These are phyloP conservation scores for Coniella vitis DNA, from an alignment of 2,329 filamentous ascomycete genomes.

Conservation along the genomic window DNA sequence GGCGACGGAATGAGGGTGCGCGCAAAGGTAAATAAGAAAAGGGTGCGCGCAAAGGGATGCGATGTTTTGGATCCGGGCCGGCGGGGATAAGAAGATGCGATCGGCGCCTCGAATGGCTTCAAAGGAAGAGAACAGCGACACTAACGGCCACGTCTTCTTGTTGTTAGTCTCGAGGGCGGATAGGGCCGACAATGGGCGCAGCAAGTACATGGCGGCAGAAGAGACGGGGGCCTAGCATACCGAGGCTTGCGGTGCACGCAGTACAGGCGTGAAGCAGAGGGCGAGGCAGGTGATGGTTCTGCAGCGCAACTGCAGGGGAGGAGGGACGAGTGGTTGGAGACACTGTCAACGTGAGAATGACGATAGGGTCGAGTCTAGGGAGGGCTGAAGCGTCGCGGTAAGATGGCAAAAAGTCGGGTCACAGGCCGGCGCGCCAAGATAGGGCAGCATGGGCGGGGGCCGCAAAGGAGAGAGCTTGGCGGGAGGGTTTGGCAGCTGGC, in stretches of 20 bases:
- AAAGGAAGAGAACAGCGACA: neutral
- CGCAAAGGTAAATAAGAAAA: constrained; percentile 12
- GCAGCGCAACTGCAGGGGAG: too few species aligned
- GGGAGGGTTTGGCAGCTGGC: too few species aligned
- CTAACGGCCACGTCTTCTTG: neutral
- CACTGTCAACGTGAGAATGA: too few species aligned
- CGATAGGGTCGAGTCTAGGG: neutral
- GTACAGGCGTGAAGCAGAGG: neutral
- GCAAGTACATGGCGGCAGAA: too few species aligned
- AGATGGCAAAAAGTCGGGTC: neutral
- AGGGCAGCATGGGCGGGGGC: neutral
- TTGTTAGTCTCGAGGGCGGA: neutral
- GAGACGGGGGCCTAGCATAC: too few species aligned
- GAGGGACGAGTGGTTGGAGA: too few species aligned
- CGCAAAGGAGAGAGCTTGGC: neutral
- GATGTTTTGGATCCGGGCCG: neutral
- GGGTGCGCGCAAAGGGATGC: constrained; percentile 12
- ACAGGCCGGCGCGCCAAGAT: neutral
- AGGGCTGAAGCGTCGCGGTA: neutral
- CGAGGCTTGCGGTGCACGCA: too few species aligned
- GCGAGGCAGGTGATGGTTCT: neutral
- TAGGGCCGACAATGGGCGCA: too few species aligned
- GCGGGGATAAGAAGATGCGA: neutral
- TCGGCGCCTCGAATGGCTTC: neutral
- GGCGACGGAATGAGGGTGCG: neutral